Evolutionary conservation across 202 grass and related monocot species (phyloP).

Genomic region (Alloteropsis angusta): DNA sequence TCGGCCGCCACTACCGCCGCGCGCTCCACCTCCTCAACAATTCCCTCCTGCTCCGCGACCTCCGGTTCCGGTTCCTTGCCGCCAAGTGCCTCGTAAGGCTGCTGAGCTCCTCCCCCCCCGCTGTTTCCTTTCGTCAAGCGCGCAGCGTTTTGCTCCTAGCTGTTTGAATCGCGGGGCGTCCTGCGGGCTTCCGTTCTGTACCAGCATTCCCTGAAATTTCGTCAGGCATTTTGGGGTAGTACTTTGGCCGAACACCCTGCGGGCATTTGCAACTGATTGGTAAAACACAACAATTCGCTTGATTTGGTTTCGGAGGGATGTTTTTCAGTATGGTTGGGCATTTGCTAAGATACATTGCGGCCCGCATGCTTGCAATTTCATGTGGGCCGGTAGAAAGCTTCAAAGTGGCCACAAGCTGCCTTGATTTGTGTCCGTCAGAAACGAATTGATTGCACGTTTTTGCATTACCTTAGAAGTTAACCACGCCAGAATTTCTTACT

Average conservation of each 20-base stretch:
- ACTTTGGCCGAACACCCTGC: slow-evolving; percentile 2
- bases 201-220: neutral
- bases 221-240: neutral
- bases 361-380: neutral
- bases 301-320: neutral
- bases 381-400: neutral
- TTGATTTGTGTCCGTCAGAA: neutral
- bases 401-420: neutral
- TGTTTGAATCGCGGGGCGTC: neutral
- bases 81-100: slow-evolving; percentile 84
- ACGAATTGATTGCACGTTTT: neutral
- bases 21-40: slow-evolving; percentile 87
- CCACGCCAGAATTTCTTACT: neutral
- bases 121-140: slow-evolving; percentile 6
- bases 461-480: neutral
- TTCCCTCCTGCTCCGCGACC: slow-evolving; percentile 60
- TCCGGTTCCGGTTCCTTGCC: slow-evolving; percentile 88
- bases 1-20: slow-evolving; percentile 69
- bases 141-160: neutral
- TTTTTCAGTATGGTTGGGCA: neutral
- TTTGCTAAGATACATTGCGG: neutral
- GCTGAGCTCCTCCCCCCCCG: neutral
- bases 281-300: neutral
- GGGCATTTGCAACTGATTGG: neutral
- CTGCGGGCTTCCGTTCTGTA: neutral